Evolutionary conservation across 441 rosid species (phyloP).

Genomic region (Jatropha podagrica): DNA sequence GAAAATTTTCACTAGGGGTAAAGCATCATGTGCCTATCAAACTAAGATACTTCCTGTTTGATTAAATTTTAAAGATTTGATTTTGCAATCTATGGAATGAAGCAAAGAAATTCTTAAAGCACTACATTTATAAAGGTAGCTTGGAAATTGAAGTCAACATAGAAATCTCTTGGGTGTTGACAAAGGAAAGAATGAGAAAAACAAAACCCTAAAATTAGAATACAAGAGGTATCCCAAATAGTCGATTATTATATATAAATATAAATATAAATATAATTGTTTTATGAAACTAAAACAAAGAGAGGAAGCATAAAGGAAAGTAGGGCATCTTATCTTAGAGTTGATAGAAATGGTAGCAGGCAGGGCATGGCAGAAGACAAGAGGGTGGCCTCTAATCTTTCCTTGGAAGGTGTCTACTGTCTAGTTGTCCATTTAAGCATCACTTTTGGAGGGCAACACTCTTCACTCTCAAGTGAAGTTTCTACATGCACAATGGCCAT

Average conservation of each 20-base stretch:
- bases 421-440: constrained; percentile 26
- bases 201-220: neutral
- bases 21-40: neutral
- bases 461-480: constrained; percentile 39
- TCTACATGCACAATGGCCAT: constrained; percentile 5
- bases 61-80: neutral
- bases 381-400: constrained; percentile 22
- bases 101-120: constrained; percentile 8
- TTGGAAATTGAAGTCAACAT: neutral
- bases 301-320: constrained; percentile 32
- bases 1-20: neutral
- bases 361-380: constrained; percentile 15
- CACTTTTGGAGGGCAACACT: constrained; percentile 27
- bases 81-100: neutral
- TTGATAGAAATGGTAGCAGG: constrained; percentile 1
- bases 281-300: too few species aligned
- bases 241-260: too few species aligned
- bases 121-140: neutral
- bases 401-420: constrained; percentile 26
- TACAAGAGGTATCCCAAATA: neutral
- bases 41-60: neutral
- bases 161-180: constrained; percentile 16
- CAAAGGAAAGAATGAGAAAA: constrained; percentile 18
- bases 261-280: too few species aligned
- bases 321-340: constrained; percentile 27